Evolutionary conservation across 345 rosid genomes (phyloP).

Genomic region (Linum usitatissimum): DNA sequence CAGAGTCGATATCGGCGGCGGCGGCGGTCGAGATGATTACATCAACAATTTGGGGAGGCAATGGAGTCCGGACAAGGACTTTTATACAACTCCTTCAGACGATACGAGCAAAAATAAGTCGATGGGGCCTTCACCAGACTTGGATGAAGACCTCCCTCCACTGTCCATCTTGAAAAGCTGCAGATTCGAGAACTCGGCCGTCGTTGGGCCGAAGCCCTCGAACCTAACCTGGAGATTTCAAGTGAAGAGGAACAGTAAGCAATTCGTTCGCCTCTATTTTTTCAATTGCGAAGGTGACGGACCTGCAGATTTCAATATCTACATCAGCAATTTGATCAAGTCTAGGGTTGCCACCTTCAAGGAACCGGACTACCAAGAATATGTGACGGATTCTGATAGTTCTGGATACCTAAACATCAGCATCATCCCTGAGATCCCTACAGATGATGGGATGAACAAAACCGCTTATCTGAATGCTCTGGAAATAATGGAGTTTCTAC

Average conservation of each 20-base stretch:
- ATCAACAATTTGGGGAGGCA: not conserved
- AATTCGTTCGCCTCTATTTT: conserved; percentile 9
- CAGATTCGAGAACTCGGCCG: not conserved
- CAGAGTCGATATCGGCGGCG: conserved; percentile 4
- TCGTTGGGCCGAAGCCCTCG: not conserved
- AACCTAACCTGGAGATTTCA: conserved; percentile 9
- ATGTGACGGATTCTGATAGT: conserved; percentile 8
- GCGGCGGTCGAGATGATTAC: not conserved
- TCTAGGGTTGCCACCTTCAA: too few species aligned
- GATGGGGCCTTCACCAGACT: too few species aligned
- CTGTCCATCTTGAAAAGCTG: conserved; percentile 1
- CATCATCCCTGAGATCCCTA: not conserved
- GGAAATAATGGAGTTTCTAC: conserved; percentile 14
- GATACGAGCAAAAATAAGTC: not conserved
- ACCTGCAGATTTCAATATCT: not conserved
- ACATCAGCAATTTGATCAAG: not conserved
- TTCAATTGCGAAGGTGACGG: not conserved
- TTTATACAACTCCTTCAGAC: not conserved
- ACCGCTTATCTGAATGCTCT: conserved; percentile 10
- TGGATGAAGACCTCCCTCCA: not conserved
- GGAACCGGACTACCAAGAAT: not conserved
- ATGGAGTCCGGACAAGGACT: not conserved
- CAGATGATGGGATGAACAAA: not conserved
- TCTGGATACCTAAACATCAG: conserved; percentile 12
- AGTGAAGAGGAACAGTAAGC: conserved; percentile 4